Conservation (phyloP, 176 grass and related monocot species). For the Oryza glumipatula region DNA sequence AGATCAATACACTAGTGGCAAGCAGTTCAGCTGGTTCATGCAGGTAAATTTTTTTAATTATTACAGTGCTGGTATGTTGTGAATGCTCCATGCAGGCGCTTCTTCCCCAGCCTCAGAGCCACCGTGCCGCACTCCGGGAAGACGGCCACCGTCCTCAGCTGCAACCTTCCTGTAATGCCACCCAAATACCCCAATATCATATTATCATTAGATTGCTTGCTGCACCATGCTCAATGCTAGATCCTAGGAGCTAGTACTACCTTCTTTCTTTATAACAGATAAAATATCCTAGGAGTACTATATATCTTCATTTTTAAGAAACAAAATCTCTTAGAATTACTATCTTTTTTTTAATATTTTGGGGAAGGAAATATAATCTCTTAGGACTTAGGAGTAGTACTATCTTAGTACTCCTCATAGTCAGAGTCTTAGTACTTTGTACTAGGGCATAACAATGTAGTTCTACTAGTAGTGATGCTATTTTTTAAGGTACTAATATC, state of each 20-base stretch:
- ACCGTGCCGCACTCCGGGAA: slow-evolving; percentile 50
- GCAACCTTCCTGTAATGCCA: slow-evolving; percentile 60
- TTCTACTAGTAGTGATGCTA: not conserved
- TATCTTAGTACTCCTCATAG: not conserved
- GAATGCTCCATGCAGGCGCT: slow-evolving; percentile 67
- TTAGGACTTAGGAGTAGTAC: not conserved
- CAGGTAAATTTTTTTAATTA: not conserved
- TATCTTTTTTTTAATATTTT: not conserved
- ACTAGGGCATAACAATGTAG: not conserved
- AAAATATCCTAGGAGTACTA: not conserved
- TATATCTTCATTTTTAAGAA: not conserved
- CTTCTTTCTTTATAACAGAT: not conserved
- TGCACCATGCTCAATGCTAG: not conserved
- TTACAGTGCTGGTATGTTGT: slow-evolving; percentile 32
- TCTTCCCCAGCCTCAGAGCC: slow-evolving; percentile 68
- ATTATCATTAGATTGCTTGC: not conserved
- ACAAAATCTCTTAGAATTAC: not conserved
- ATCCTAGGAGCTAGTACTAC: not conserved
- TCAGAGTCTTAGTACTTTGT: not conserved
- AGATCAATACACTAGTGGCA: not conserved
- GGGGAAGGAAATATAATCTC: not conserved
- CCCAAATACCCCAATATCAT: not conserved
- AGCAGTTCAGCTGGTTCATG: not conserved
- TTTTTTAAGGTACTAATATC: not conserved
- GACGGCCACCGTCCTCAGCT: slow-evolving; percentile 60